Evolutionary conservation across 2,329 filamentous ascomycete species (phyloP).

Genomic region (Chaetomiaceae sp.): DNA sequence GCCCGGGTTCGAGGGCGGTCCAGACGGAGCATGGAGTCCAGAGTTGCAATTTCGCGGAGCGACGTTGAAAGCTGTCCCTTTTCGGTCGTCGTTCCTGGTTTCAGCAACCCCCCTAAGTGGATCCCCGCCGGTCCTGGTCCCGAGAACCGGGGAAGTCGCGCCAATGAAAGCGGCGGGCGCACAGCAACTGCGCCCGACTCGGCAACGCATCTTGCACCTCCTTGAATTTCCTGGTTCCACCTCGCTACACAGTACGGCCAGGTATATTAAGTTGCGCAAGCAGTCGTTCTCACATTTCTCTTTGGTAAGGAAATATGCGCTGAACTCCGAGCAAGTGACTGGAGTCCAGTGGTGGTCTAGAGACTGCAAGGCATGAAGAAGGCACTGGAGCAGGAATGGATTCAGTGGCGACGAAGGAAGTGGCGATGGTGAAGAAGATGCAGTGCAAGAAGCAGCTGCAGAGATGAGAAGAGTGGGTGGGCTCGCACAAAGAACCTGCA

Average conservation of each 20-base stretch:
- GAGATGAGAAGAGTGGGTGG: no score
- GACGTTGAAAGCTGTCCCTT: conserved; percentile 15
- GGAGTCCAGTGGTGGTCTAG: no score
- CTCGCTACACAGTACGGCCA: not conserved
- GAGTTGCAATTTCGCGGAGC: conserved; percentile 25
- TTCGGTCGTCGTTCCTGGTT: conserved; percentile 18
- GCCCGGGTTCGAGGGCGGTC: conserved; percentile 13
- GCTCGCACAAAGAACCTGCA: no score
- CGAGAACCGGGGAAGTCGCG: not conserved
- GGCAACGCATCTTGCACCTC: not conserved
- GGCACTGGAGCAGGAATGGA: no score
- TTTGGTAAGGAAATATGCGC: not conserved
- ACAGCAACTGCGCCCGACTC: no score
- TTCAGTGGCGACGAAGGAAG: no score
- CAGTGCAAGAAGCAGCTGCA: no score
- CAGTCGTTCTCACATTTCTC: not conserved
- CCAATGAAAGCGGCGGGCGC: conserved; percentile 7
- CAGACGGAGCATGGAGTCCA: conserved; percentile 9
- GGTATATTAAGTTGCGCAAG: not conserved
- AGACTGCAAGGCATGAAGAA: no score
- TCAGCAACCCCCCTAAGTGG: conserved; percentile 10
- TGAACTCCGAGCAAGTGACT: no score
- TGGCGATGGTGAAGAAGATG: no score
- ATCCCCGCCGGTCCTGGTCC: conserved; percentile 8
- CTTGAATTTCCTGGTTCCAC: not conserved